Evolutionary conservation across 2,329 filamentous ascomycete genomes (phyloP), one percentile per base, ranked within the genome.

Genomic region (Xylaria arbuscula): DNA sequence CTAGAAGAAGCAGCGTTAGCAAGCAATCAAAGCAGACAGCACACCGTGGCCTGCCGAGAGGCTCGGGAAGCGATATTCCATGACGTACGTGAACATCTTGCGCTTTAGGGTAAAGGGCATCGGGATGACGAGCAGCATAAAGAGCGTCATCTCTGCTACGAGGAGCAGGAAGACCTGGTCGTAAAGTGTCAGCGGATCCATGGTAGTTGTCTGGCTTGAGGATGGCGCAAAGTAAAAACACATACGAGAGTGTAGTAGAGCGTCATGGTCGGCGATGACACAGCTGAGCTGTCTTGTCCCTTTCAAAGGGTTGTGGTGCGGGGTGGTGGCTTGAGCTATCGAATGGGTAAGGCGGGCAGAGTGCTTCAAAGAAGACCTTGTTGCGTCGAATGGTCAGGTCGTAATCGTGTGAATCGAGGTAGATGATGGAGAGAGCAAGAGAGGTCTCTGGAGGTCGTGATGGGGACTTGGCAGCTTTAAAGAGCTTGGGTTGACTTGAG

Each of bases 91-190:
- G 80, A 98, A 97, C 79, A 98, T 89, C 84, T 89, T 93, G 78
- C 93, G 90, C 83, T 93, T 93, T 80, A 92, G 82, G 72, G 87
- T 90, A 84, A 97, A 98, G 54, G 96, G 96, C 76, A 98, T 88
- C 28, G 96, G 96, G 64, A 99, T 80, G 82, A 95, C 89, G 76
- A 95, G 86, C 73, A 92, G 84, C 86, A 92, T 88, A 83, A 94
- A 94, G 76, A 97, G 84, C 70, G 83, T 84, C 92, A 96, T 95
- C 89, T 96, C 93, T 76, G 89, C 86, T 82, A 96, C 89, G 76
- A 96, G 86, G 76, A 95, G 88, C 80, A 92, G 81, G 83, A 97
- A 97, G 77, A 96, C 93, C 93, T 96, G 72, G 50, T 57, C 56
- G 54, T 58, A 36, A 3, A 71, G 32, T 5, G 72, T 79, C 69